Percentiles rank a stretch among this genome's conserved stretches.
Evolutionary conservation across 805 yeast genomes (phyloP).

Genomic region (Wickerhamiella dianesei): DNA sequence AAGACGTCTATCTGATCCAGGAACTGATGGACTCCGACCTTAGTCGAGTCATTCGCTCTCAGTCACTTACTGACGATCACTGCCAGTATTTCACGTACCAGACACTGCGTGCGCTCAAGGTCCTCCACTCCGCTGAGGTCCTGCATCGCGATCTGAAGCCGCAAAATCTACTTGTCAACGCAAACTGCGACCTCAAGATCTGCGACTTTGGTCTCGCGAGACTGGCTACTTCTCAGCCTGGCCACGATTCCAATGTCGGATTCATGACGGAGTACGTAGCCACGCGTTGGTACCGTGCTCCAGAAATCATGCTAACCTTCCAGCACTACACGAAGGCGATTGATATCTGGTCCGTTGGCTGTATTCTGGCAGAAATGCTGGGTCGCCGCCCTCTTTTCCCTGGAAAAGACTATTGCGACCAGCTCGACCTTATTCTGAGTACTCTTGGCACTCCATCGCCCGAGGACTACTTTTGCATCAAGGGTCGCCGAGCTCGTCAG

Average conservation of each 20-base stretch:
- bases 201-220: constrained; percentile 88
- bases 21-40: constrained; percentile 98
- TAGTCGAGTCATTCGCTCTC: constrained; percentile 93
- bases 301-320: constrained; percentile 91
- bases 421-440: constrained; percentile 72
- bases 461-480: constrained; percentile 53
- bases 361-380: constrained; percentile 83
- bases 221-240: constrained; percentile 32
- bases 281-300: constrained; percentile 95
- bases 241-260: constrained; percentile 22
- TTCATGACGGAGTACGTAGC: constrained; percentile 93
- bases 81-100: constrained; percentile 89
- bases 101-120: constrained; percentile 77
- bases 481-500: constrained; percentile 80
- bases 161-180: constrained; percentile 67
- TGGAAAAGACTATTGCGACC: constrained; percentile 94
- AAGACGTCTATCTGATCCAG: constrained; percentile 66
- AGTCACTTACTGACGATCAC: constrained; percentile 78
- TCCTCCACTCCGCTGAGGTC: constrained; percentile 86
- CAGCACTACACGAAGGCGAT: constrained; percentile 89
- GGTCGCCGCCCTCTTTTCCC: constrained; percentile 78
- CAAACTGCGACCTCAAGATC: constrained; percentile 85
- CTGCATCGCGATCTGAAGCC: constrained; percentile 91
- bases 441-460: constrained; percentile 86
- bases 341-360: constrained; percentile 95